These are phyloP conservation scores for Ailanthus altissimus DNA, from an alignment of 345 rosid genomes.

Conservation along the genomic window DNA sequence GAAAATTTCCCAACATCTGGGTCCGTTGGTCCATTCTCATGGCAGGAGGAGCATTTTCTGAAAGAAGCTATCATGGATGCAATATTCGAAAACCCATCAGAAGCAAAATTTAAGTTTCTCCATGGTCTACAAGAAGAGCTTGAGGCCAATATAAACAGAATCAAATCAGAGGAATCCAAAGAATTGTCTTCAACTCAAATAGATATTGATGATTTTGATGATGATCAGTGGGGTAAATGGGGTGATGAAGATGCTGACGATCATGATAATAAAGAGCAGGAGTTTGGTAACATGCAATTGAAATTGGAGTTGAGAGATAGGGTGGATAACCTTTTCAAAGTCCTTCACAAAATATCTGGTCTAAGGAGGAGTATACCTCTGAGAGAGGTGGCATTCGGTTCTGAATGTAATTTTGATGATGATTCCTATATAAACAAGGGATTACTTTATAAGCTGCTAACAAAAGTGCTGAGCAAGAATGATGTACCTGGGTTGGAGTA, in stretches of 20 bases:
- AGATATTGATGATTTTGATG: constrained; percentile 82
- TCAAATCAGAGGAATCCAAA: constrained; percentile 41
- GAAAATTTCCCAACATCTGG: constrained; percentile 96
- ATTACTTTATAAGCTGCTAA: constrained; percentile 65
- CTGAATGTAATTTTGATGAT: constrained; percentile 48
- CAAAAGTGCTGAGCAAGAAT: constrained; percentile 55
- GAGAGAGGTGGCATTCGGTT: constrained; percentile 54
- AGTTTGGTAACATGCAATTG: constrained; percentile 76
- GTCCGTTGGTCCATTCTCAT: constrained; percentile 86
- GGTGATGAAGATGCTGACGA: constrained; percentile 69
- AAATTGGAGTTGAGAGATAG: constrained; percentile 87
- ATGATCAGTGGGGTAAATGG: constrained; percentile 98
- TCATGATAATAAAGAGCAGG: constrained; percentile 45
- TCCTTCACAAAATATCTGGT: constrained; percentile 73
- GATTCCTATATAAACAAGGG: constrained; percentile 66
- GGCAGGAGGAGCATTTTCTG: constrained; percentile 95
- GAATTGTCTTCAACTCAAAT: constrained; percentile 49
- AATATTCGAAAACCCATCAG: constrained; percentile 69
- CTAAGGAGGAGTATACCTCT: constrained; percentile 50
- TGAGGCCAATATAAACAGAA: constrained; percentile 53
- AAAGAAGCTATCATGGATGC: constrained; percentile 87
- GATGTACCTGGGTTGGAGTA: constrained; percentile 81
- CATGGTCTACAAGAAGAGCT: constrained; percentile 69
- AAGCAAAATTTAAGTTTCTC: constrained; percentile 72
- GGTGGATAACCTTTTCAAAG: constrained; percentile 79